phyloP scores from a whole-genome alignment of 768 basidiomycete species.

The Psilocybe cubensis region DNA sequence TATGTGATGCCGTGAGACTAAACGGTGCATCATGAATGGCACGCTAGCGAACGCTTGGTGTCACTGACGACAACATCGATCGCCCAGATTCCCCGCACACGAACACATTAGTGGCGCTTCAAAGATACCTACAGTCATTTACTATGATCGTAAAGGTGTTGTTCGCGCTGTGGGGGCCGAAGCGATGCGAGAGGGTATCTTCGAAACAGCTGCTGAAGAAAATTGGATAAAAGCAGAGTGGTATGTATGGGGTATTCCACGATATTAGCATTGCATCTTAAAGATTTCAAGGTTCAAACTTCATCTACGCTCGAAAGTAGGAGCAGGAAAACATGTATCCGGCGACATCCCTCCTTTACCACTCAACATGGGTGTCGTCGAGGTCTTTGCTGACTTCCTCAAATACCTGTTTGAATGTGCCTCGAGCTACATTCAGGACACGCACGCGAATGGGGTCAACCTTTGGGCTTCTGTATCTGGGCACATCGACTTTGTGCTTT shows the following conservation, averaged over 20 bases:
- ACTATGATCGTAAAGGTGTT: conserved; percentile 44
- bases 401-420: conserved; percentile 48
- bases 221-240: conserved; percentile 56
- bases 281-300: conserved; percentile 33
- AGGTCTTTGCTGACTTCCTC: conserved; percentile 55
- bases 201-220: conserved; percentile 46
- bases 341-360: conserved; percentile 48
- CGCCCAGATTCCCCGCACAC: conserved; percentile 51
- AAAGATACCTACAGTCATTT: conserved; percentile 47
- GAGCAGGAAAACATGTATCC: conserved; percentile 22
- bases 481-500: conserved; percentile 46
- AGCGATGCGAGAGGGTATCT: conserved; percentile 41
- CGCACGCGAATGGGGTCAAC: conserved; percentile 41
- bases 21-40: background rate
- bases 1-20: conserved; percentile 10
- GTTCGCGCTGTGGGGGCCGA: conserved; percentile 52
- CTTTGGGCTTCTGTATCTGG: conserved; percentile 45
- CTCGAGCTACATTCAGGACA: conserved; percentile 46
- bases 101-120: conserved; percentile 48
- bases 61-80: background rate
- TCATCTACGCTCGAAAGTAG: conserved; percentile 31
- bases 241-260: conserved; percentile 25
- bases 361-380: conserved; percentile 38
- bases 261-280: background rate
- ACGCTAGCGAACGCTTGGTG: conserved; percentile 15